Base-by-base conservation (phyloP, 148 eudicot genomes). In the Tetragonia tetragonoides region DNA sequence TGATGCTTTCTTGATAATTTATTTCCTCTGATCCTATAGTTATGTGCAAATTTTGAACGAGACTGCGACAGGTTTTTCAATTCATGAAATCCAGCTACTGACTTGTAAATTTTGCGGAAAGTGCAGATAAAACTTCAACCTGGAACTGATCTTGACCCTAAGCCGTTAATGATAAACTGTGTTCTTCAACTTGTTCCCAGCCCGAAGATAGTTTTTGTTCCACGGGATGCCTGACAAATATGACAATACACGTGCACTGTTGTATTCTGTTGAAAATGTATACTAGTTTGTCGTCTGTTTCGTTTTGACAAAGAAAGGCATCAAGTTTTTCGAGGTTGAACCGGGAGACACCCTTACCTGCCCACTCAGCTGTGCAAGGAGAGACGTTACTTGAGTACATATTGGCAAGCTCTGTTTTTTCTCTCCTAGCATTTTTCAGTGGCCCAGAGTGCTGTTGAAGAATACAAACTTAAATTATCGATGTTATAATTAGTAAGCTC, bases 181-280 rank as follows among this genome's bases (percentile, higher is more conserved):
- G 82, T 80, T 67, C 90, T 79, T 80, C 86, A 84, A 82, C 90
- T 85, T 59, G 77, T 79, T 73, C 88, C 88, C 12, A 78, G 81
- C 75, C 88, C 85, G 21, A 82, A 88, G 73, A 86, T 88, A 68
- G 57, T 75, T 66, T 86, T 88, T 66, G 79, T 80, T 65, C 77
- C 70, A 51, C 85, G 90, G 79, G 40, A 69, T 62, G 72, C 77
- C 61, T 82, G 77, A 75, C 34, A 28, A 28, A 28, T 28, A 28
- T 28, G 34, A 28, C 38, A 49, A 15, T 77, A 57, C 68, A n/a
- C 17, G 59, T 68, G 24, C 63, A 60, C 47, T 12, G 5, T 7
- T 10, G 15, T 42, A 3, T 21, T 9, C 39, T 76, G 70, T 75
- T 51, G 37, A 20, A 34, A 34, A 6, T 66, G 69, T 77, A 66